A percentile compares a stretch with the other conserved stretches of the same genome.
These are phyloP conservation scores for Lecanoromycetidae sp. DNA, from an alignment of 2,329 filamentous ascomycete genomes.

Conservation along the genomic window DNA sequence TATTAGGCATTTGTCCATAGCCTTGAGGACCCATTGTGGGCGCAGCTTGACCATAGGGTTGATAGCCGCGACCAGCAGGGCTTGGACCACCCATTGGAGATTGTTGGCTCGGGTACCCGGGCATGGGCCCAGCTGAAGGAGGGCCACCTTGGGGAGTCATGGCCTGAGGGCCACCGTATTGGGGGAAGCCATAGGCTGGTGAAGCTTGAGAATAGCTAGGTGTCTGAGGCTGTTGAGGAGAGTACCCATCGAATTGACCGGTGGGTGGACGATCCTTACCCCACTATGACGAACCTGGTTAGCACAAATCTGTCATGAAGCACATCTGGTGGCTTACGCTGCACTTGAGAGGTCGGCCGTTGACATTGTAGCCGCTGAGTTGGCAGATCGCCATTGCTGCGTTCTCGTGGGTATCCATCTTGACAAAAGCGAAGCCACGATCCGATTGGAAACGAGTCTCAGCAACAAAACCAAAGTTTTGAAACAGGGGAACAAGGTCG, in stretches of 20 bases:
- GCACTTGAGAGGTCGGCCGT: slow-evolving; percentile 93
- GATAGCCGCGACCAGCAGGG: slow-evolving; percentile 44
- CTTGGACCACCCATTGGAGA: slow-evolving; percentile 39
- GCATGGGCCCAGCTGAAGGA: slow-evolving; percentile 20
- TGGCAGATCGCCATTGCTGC: slow-evolving; percentile 98
- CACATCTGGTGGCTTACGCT: slow-evolving; percentile 56
- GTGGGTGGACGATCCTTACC: slow-evolving; percentile 95
- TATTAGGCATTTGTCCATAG: slow-evolving; percentile 54
- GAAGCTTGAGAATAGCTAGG: slow-evolving; percentile 65
- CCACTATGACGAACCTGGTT: slow-evolving; percentile 54
- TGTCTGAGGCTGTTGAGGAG: slow-evolving; percentile 63
- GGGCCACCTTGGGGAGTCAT: slow-evolving; percentile 48
- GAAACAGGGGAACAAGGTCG: slow-evolving; percentile 93
- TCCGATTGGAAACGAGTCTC: slow-evolving; percentile 98
- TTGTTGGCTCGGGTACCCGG: slow-evolving; percentile 28
- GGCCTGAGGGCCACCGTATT: slow-evolving; percentile 62
- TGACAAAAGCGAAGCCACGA: slow-evolving; percentile 95
- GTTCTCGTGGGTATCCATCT: slow-evolving; percentile 98
- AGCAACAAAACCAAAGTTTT: slow-evolving; percentile 95
- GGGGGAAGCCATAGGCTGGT: slow-evolving; percentile 70
- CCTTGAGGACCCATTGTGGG: slow-evolving; percentile 34
- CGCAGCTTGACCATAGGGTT: slow-evolving; percentile 42
- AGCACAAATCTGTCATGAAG: slow-evolving; percentile 2
- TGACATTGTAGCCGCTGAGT: slow-evolving; percentile 94
- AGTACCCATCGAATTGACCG: slow-evolving; percentile 69